Base-by-base conservation (phyloP, 176 grass and related monocot genomes). In the Oryza punctata region DNA sequence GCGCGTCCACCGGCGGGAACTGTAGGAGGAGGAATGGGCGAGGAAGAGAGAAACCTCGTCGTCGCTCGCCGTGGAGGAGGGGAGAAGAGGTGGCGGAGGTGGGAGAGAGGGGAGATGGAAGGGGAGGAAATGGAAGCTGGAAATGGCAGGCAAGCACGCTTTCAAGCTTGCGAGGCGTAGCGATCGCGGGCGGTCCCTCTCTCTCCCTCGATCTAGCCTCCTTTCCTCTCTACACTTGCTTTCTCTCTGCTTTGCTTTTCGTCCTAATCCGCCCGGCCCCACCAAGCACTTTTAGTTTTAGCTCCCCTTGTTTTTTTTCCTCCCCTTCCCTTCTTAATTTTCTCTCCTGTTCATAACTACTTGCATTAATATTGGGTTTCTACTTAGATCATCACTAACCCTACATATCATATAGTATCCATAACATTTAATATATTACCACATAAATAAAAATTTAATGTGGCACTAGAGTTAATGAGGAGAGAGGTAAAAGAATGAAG, bases 91-190 rank as follows among this genome's bases (percentile, higher is more conserved):
- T 21, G 11, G 24, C 9, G 24, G 49, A 67, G 66, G 26, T 24
- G 30, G 15, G 46, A 50, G 24, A 28, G 61, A 32, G 30, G 4
- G 30, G 30, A 66, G 35, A 30, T 13, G 12, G 44, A 11, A 30
- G 19, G 44, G 38, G 33, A 21, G 10, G 59, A 69, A 54, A 16
- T 59, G 78, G 79, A 32, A 89, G 86, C 28, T 38, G 78, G 79
- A 64, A 99, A 94, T 99, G 96, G 96, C 93, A 87, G 96, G 93
- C 93, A 99, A 94, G 91, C 96, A 90, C 87, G 93, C 96, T 86
- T 91, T 94, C 87, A 94, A 91, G 94, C 81, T 73, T 29, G 78
- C 87, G 88, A 46, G 79, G 84, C 73, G 83, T 90, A 82, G 88
- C 88, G 40, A 82, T 90, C 79, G 73, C 87, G 74, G 71, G 66